Evolutionary conservation across 257 asterid species (phyloP).

Genomic region (Avicennia marina): DNA sequence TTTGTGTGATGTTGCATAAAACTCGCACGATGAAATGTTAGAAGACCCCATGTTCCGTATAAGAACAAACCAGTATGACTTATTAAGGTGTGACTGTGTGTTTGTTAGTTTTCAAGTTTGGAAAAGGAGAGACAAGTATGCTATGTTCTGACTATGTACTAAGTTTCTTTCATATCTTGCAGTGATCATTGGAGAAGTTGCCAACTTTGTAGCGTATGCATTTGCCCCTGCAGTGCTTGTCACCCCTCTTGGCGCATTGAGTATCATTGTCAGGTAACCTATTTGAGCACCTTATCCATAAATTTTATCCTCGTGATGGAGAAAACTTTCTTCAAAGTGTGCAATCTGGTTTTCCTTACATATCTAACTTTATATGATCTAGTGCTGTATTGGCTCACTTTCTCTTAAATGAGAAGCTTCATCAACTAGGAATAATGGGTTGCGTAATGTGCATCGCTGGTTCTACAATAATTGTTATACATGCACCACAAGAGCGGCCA

Average conservation of each 20-base stretch:
- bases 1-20: too few relatives aligned
- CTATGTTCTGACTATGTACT: neutral
- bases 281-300: neutral
- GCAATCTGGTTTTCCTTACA: neutral
- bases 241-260: constrained; percentile 88
- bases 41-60: too few relatives aligned
- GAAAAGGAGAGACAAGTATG: neutral
- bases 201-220: constrained; percentile 85
- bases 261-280: constrained; percentile 77
- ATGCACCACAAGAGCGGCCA: constrained; percentile 73
- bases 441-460: constrained; percentile 83
- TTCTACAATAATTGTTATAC: constrained; percentile 66
- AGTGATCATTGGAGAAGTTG: constrained; percentile 88
- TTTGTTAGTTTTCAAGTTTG: neutral
- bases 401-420: constrained; percentile 71
- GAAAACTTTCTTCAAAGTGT: constrained; percentile 14
- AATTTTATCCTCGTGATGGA: neutral
- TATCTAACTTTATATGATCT: constrained; percentile 15
- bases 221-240: constrained; percentile 95
- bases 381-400: constrained; percentile 82
- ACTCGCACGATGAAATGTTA: too few relatives aligned
- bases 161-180: constrained; percentile 16
- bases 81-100: neutral
- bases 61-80: too few relatives aligned
- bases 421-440: constrained; percentile 68